Base-by-base conservation (phyloP, 1,139 yeast species). In the Nakaseomyces nivariensis region DNA sequence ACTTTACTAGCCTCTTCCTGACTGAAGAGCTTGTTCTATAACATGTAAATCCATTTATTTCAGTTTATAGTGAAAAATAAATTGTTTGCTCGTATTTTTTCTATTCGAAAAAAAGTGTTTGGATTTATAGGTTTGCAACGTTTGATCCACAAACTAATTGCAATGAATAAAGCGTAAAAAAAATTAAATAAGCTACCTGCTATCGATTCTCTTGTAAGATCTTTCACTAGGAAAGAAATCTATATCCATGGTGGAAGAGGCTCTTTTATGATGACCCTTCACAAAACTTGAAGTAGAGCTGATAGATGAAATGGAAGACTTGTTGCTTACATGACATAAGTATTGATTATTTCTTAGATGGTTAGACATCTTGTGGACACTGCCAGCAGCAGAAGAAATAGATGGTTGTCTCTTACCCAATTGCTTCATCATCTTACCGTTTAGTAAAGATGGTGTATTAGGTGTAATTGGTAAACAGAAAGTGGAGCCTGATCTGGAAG, bases 401-500 rank as follows among this genome's bases (percentile, higher is more conserved):
- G 41, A 37, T 5, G 41, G 24, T 27, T 41, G 31, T 34, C 36
- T 45, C 11, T 24, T 34, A 37, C 47, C 33, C n/a, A 25, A 24
- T 4, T 26, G 13, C 29, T n/a, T 32, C 29, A 24, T 36, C 34
- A 37, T 17, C 26, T 37, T 45, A 36, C 34, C 25, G 37, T 45
- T 43, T 13, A 45, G 31, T 7, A 45, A 37, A n/a, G 34, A 31
- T 26, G 47, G 47, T 8, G 47, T 45, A 13, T 32, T 36, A 7
- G 47, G 47, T 24, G 47, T 45, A 1, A 45, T 27, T 34, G 47
- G 47, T 34, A 45, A 36, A 27, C 37, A 41, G 11, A 41, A 41
- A 13, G 25, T 41, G 4, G 44, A 41, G 25, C 44, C 44, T n/a
- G 44, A 41, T 41, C 44, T 41, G n/a, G 44, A 41, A 27, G 44